Evolutionary conservation across 768 basidiomycete species (phyloP).

Genomic region (Trametes punicea): DNA sequence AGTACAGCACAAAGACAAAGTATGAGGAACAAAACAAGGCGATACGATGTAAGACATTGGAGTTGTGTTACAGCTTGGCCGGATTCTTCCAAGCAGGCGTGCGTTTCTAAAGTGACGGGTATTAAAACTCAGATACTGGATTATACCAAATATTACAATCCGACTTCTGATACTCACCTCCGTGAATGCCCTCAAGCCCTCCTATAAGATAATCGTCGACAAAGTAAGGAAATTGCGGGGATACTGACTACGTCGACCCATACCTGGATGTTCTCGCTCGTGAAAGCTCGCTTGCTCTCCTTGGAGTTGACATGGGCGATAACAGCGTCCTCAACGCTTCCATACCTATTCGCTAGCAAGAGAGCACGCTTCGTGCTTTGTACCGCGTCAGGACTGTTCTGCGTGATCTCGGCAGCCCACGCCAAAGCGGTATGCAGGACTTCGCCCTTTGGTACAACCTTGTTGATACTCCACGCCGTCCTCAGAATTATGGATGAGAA

Average conservation of each 20-base stretch:
- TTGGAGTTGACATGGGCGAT: conserved; percentile 42
- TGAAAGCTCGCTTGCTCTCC: conserved; percentile 52
- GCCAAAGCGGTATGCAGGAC: conserved; percentile 61
- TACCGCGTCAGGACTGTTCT: conserved; percentile 77
- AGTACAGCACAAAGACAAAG: no score
- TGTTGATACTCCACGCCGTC: conserved; percentile 54
- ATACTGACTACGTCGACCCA: conserved; percentile 9
- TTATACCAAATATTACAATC: neutral
- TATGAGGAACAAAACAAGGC: no score
- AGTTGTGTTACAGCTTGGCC: conserved; percentile 42
- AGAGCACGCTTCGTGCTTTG: conserved; percentile 74
- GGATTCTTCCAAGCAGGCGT: conserved; percentile 56
- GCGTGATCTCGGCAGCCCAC: conserved; percentile 54
- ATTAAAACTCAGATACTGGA: neutral
- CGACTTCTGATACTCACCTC: conserved; percentile 44
- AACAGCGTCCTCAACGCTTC: conserved; percentile 51
- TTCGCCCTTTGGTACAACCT: conserved; percentile 52
- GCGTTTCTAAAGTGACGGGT: conserved; percentile 35
- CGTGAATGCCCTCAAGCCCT: conserved; percentile 66
- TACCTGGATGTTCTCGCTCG: conserved; percentile 69
- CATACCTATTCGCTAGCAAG: conserved; percentile 46
- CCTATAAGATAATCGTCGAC: conserved; percentile 35
- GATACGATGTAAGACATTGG: neutral
- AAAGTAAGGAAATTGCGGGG: no score
- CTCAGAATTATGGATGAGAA: neutral